A percentile compares a stretch with the other conserved stretches of the same genome.
Conservation (phyloP, 805 yeast genomes). For the Yamadazyma akitaensis region DNA sequence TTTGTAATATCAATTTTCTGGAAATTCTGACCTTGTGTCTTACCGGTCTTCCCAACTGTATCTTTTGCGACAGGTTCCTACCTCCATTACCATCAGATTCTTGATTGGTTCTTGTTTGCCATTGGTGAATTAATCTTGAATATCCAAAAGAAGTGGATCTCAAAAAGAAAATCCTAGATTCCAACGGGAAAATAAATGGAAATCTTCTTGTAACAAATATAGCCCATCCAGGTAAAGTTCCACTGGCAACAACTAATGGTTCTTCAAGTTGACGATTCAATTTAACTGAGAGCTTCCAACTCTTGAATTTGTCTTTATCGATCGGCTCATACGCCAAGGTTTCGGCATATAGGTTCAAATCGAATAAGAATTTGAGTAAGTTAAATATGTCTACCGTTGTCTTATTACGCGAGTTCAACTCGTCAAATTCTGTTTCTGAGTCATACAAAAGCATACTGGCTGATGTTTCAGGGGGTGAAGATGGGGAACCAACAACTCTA, state of each 20-base stretch:
- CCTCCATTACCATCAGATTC: conserved; percentile 24
- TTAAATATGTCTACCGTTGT: conserved; percentile 41
- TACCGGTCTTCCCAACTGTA: conserved; percentile 70
- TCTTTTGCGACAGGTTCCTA: conserved; percentile 16
- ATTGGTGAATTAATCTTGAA: conserved; percentile 72
- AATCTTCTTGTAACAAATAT: conserved; percentile 66
- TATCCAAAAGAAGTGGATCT: conserved; percentile 91
- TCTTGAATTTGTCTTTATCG: conserved; percentile 45
- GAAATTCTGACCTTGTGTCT: conserved; percentile 79
- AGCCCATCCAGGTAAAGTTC: conserved; percentile 83
- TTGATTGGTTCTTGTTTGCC: conserved; percentile 54
- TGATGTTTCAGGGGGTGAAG: conserved; percentile 9
- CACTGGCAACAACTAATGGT: conserved; percentile 82
- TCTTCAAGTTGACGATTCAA: conserved; percentile 85
- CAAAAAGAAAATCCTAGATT: conserved; percentile 69
- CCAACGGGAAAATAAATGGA: conserved; percentile 83
- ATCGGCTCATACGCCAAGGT: conserved; percentile 5
- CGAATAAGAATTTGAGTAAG: conserved; percentile 47
- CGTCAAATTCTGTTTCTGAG: conserved; percentile 16
- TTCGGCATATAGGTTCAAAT: conserved; percentile 28
- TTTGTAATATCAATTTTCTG: conserved; percentile 63
- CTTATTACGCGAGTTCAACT: conserved; percentile 21
- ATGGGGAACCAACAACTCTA: conserved; percentile 1
- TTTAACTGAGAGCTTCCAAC: conserved; percentile 82
- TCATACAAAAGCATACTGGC: conserved; percentile 8